Conservation (phyloP, 2,329 filamentous ascomycete species). For the Penicillium janthinellum region DNA sequence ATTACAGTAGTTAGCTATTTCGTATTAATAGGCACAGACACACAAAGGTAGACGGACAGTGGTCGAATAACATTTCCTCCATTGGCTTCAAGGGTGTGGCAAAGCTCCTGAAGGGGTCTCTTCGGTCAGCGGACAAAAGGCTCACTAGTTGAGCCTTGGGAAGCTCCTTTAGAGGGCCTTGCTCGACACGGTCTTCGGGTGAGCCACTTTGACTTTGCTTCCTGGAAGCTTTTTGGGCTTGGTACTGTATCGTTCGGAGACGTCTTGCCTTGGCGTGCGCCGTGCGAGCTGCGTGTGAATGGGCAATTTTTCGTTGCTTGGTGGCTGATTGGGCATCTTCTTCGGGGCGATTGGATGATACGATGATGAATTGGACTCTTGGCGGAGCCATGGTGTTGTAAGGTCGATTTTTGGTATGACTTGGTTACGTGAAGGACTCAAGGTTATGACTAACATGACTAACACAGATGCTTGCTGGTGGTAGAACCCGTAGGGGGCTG, state of each 20-base stretch:
- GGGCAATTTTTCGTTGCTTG: constrained; percentile 13
- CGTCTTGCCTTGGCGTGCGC: constrained; percentile 21
- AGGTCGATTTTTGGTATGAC: not conserved
- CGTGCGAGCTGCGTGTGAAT: constrained; percentile 24
- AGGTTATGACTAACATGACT: not conserved
- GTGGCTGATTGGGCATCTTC: not conserved
- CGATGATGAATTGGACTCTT: constrained; percentile 10
- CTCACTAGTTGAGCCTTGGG: not conserved
- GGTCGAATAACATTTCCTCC: constrained; percentile 23
- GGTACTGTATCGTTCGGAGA: constrained; percentile 22
- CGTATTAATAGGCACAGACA: not conserved
- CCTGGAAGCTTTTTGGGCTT: constrained; percentile 16
- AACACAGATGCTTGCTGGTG: not conserved
- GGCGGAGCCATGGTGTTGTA: not conserved
- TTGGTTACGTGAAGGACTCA: not conserved
- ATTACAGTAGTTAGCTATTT: not conserved
- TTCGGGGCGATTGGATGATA: not conserved
- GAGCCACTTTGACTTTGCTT: not conserved
- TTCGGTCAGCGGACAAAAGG: constrained; percentile 8
- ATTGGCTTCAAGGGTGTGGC: constrained; percentile 12
- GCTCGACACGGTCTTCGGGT: not conserved
- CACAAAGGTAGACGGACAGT: constrained; percentile 16
- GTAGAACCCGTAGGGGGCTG: not conserved
- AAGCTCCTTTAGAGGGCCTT: not conserved
- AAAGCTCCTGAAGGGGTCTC: constrained; percentile 21